These are phyloP conservation scores for Kluyveromyces aestuarii DNA, from an alignment of 805 yeast genomes.

Conservation along the genomic window DNA sequence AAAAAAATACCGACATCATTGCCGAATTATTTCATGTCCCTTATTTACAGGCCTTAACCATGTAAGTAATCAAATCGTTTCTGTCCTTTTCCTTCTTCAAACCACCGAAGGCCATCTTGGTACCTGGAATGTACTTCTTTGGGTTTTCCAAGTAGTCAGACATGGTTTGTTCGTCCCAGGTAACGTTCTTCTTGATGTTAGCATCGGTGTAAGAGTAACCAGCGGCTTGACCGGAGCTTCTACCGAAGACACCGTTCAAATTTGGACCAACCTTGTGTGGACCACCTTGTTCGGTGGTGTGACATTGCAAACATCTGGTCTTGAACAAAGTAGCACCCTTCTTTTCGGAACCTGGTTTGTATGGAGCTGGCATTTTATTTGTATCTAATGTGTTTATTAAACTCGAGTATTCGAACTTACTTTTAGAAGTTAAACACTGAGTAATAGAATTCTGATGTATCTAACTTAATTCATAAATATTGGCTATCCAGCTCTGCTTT, in stretches of 20 bases:
- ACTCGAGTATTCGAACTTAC: neutral
- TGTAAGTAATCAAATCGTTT: constrained; percentile 90
- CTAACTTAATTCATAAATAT: no score
- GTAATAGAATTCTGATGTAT: no score
- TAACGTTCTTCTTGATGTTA: constrained; percentile 90
- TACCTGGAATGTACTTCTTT: constrained; percentile 99
- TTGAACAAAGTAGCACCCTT: constrained; percentile 98
- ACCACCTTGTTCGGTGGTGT: constrained; percentile 92
- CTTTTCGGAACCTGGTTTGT: constrained; percentile 52
- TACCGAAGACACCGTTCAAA: constrained; percentile 89
- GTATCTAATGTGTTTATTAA: neutral
- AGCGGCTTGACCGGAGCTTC: constrained; percentile 82
- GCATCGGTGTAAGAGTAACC: constrained; percentile 98
- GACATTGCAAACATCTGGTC: constrained; percentile 98
- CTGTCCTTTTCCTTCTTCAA: constrained; percentile 98
- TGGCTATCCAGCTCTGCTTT: neutral
- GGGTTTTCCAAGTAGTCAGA: constrained; percentile 97
- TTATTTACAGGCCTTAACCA: constrained; percentile 46
- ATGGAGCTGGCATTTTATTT: constrained; percentile 18
- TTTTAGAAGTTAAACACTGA: no score
- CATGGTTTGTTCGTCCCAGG: constrained; percentile 82
- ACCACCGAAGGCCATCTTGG: constrained; percentile 99
- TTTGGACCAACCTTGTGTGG: constrained; percentile 99
- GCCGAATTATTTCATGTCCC: neutral
- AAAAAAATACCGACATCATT: neutral